Evolutionary conservation across 2,329 filamentous ascomycete genomes (phyloP).

Genomic region (Fusarium stilboides): DNA sequence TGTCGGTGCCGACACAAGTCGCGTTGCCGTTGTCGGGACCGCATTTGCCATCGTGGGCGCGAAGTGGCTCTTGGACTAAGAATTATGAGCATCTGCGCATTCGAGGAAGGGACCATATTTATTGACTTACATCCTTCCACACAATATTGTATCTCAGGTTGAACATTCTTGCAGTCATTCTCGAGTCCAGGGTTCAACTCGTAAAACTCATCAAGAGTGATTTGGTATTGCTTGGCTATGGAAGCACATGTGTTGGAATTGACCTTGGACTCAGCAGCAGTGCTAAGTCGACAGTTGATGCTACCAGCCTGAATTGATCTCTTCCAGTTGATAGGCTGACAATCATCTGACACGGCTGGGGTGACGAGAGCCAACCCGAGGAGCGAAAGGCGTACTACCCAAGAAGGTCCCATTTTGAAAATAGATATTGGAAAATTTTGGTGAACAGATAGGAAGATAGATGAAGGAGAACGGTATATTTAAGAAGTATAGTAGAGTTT

Average conservation of each 20-base stretch:
- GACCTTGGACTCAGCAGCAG: not conserved
- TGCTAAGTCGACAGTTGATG: constrained; percentile 12
- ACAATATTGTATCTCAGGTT: constrained; percentile 21
- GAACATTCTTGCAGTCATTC: constrained; percentile 6
- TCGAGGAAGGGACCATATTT: too few relatives aligned
- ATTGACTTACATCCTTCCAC: constrained; percentile 20
- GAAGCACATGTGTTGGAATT: not conserved
- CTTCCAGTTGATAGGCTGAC: constrained; percentile 8
- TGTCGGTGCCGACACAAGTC: constrained; percentile 27
- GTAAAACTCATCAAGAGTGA: constrained; percentile 9
- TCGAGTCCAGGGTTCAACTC: constrained; percentile 18
- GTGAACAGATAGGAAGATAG: not conserved
- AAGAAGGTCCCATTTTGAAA: not conserved
- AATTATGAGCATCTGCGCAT: too few relatives aligned
- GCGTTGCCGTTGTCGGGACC: constrained; percentile 19
- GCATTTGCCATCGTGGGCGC: constrained; percentile 13
- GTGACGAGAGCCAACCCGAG: not conserved
- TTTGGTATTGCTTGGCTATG: not conserved
- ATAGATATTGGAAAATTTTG: not conserved
- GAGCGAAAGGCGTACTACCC: not conserved
- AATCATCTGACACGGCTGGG: not conserved
- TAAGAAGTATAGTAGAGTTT: not conserved
- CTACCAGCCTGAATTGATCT: not conserved
- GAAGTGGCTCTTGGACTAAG: constrained; percentile 4
- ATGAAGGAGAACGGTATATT: not conserved